Evolutionary conservation across 2,329 filamentous ascomycete genomes (phyloP).

Genomic region (Aspergillus brunneoviolaceus): DNA sequence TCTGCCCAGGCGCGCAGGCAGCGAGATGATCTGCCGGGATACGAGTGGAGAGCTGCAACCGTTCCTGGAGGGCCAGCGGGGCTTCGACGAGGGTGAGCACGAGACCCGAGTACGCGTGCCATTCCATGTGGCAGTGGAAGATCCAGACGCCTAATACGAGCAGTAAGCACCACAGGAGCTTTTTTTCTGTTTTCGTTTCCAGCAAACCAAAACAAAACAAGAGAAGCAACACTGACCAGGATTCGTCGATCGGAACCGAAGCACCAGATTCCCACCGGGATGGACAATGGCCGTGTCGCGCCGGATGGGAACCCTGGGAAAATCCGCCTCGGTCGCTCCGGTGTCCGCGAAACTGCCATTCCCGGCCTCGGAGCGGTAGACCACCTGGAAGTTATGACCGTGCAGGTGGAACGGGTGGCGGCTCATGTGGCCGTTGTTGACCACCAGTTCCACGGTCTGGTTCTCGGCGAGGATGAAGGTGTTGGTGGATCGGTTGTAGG

Average conservation of each 20-base stretch:
- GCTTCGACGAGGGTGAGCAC: constrained; percentile 54
- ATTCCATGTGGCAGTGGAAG: constrained; percentile 51
- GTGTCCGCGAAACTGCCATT: constrained; percentile 26
- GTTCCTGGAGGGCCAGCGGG: constrained; percentile 32
- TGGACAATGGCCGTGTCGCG: constrained; percentile 54
- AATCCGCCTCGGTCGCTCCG: constrained; percentile 31
- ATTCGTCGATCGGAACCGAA: constrained; percentile 54
- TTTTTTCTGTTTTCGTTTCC: too few relatives aligned
- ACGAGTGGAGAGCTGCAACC: not conserved
- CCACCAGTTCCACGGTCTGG: constrained; percentile 41
- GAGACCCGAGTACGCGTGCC: constrained; percentile 53
- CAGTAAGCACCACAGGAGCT: not conserved
- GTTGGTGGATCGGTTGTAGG: constrained; percentile 66
- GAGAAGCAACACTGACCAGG: constrained; percentile 32
- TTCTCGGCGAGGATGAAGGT: constrained; percentile 65
- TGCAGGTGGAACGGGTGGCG: constrained; percentile 76
- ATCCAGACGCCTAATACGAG: constrained; percentile 34
- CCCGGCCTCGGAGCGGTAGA: constrained; percentile 28
- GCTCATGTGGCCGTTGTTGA: constrained; percentile 47
- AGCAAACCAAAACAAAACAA: not conserved
- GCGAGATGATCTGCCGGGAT: not conserved
- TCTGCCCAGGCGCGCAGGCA: not conserved
- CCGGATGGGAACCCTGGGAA: constrained; percentile 46
- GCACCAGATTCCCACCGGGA: constrained; percentile 52
- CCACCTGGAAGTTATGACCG: constrained; percentile 69